Percentiles rank a stretch among this genome's conserved stretches.
Conservation (phyloP, 108 stramenopile genomes). For the Bacterosira constricta region DNA sequence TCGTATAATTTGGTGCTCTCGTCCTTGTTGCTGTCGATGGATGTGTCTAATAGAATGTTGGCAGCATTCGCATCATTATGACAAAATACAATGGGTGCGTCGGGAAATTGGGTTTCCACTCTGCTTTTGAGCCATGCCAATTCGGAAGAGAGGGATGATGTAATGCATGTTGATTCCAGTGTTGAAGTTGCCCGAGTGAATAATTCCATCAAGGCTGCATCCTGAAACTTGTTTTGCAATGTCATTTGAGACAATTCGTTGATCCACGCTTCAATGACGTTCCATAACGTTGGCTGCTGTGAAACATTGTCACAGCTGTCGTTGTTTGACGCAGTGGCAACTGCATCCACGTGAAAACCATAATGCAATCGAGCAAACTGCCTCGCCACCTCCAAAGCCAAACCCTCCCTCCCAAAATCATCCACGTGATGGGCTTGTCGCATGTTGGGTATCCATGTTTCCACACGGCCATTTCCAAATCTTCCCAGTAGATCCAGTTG, state of each 20-base stretch:
- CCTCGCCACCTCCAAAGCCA: constrained; percentile 55
- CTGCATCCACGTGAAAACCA: constrained; percentile 41
- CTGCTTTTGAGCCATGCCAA: constrained; percentile 53
- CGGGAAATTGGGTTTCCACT: constrained; percentile 14
- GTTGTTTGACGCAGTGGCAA: background rate
- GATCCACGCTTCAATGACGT: constrained; percentile 54
- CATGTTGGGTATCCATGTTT: constrained; percentile 59
- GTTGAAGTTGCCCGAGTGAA: constrained; percentile 4
- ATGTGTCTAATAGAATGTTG: constrained; percentile 63
- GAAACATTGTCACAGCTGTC: background rate
- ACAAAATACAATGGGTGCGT: constrained; percentile 69
- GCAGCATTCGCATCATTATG: constrained; percentile 89
- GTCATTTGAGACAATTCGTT: constrained; percentile 38
- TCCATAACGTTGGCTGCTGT: constrained; percentile 49
- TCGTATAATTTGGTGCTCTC: background rate
- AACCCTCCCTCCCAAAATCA: constrained; percentile 27
- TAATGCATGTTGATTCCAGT: background rate
- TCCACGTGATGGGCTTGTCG: constrained; percentile 9
- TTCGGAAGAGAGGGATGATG: constrained; percentile 40
- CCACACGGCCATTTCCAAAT: constrained; percentile 87
- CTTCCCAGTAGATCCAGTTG: constrained; percentile 53
- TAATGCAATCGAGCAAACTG: constrained; percentile 70
- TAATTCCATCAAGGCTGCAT: constrained; percentile 1
- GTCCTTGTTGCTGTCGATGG: constrained; percentile 5
- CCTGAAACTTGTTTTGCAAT: constrained; percentile 3